phyloP scores from a whole-genome alignment of 2,329 filamentous ascomycete genomes.

The Albophoma yamanashiensis region DNA sequence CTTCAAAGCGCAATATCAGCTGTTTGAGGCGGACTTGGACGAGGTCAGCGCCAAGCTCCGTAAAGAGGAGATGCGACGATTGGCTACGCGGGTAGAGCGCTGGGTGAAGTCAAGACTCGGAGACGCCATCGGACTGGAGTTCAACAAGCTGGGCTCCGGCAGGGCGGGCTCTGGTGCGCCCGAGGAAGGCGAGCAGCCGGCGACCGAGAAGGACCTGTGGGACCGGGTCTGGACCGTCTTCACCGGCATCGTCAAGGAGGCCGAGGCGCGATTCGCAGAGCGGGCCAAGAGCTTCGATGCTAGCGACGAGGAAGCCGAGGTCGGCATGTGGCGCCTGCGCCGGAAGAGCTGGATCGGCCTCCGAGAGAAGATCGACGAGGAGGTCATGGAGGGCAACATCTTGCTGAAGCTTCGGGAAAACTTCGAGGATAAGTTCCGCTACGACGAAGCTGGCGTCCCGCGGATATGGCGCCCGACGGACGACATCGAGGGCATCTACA shows the following conservation, averaged over 20 bases:
- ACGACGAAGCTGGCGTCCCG: constrained; percentile 88
- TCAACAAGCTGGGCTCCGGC: constrained; percentile 90
- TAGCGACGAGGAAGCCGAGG: constrained; percentile 78
- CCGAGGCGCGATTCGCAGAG: constrained; percentile 75
- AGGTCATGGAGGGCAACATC: constrained; percentile 96
- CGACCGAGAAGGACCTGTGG: constrained; percentile 80
- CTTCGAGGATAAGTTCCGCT: constrained; percentile 98
- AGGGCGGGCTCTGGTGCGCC: constrained; percentile 73
- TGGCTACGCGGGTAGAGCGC: constrained; percentile 83
- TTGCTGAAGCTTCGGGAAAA: constrained; percentile 92
- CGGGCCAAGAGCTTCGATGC: constrained; percentile 91
- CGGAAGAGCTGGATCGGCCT: constrained; percentile 92
- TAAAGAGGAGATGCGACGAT: constrained; percentile 89
- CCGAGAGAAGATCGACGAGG: constrained; percentile 84
- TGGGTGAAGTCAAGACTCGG: constrained; percentile 84
- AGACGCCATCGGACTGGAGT: constrained; percentile 83
- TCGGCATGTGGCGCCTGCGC: constrained; percentile 84
- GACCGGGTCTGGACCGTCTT: constrained; percentile 91
- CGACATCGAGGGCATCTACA: constrained; percentile 95
- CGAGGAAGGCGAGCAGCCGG: constrained; percentile 62
- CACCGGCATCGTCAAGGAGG: constrained; percentile 69
- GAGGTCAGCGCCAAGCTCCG: constrained; percentile 76
- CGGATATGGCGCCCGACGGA: constrained; percentile 94
- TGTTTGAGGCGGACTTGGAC: constrained; percentile 86
- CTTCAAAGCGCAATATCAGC: constrained; percentile 65